Evolutionary conservation across 805 yeast genomes (phyloP).

Genomic region (Henningerozyma blattae): DNA sequence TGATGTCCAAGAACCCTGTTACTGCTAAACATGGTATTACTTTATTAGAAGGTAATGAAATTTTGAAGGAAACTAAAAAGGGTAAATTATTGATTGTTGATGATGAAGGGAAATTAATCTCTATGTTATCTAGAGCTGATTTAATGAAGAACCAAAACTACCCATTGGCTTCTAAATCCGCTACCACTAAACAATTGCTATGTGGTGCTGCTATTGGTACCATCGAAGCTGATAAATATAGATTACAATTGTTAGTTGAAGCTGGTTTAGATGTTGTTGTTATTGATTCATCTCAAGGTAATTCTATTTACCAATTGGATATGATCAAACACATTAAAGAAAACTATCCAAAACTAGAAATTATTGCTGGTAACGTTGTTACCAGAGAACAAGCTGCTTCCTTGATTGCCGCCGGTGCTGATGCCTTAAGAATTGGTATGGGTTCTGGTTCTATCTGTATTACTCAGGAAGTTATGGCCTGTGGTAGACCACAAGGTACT

Average conservation of each 20-base stretch:
- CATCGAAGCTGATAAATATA: conserved; percentile 72
- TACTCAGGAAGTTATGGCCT: conserved; percentile 99
- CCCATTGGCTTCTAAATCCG: conserved; percentile 92
- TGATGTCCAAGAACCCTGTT: conserved; percentile 84
- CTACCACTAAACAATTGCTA: conserved; percentile 84
- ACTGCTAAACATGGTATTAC: conserved; percentile 77
- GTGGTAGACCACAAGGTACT: conserved; percentile 99
- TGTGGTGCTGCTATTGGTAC: conserved; percentile 99
- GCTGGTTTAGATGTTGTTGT: conserved; percentile 97
- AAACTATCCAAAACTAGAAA: conserved; percentile 68
- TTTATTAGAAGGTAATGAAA: conserved; percentile 77
- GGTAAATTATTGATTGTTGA: conserved; percentile 96
- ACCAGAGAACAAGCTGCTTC: conserved; percentile 98
- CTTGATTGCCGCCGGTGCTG: conserved; percentile 91
- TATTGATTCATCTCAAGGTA: conserved; percentile 94
- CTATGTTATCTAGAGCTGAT: conserved; percentile 90
- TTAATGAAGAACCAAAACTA: conserved; percentile 88
- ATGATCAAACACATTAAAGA: conserved; percentile 87
- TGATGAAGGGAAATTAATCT: conserved; percentile 57
- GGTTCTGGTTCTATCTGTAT: conserved; percentile 99
- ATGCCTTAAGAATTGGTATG: conserved; percentile 98
- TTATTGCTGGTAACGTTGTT: conserved; percentile 96
- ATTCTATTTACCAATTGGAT: conserved; percentile 87
- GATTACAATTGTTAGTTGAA: conserved; percentile 73
- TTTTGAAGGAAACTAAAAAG: conserved; percentile 85